Evolutionary conservation across 1,284 basidiomycete species (phyloP), one percentile per base, ranked within the genome.

Genomic region (Stereum hirsutum): DNA sequence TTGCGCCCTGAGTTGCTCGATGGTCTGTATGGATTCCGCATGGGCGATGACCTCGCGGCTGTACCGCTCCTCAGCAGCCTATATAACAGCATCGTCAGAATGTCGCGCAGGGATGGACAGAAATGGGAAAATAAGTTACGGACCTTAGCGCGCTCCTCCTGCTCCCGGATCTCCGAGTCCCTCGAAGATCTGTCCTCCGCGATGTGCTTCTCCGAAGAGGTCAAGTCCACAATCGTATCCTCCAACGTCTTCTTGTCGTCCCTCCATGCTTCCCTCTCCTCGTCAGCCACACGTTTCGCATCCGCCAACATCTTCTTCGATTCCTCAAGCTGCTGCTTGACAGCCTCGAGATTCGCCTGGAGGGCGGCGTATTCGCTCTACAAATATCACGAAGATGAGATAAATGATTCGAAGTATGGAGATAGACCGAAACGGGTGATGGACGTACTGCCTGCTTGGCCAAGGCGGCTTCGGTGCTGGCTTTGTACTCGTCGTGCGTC

Each of bases 41-140:
- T 93, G 90, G 1, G 84, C 70, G 21, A 92, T 62, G n/a, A 92
- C 74, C 55, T 90, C 88, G 32, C 80, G 72, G 15, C 81, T 74
- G 53, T 91, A 92, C 45, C 83, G 78, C 44, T 85, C 80, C 58
- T 93, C 87, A 1, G 88, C 87, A 50, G 81, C 75, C 77, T 88
- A 44, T 1, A 26, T 40, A 20, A 35, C 23, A 8, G 19, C 14
- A 10, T 28, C 8, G 25, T 39, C 23, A 32, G 12, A 51, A 40
- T 17, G 26, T 15, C n/a, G 24, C 35, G 17, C 4, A 35, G 10
- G 24, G 10, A 14, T 4, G 7, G 1, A 28, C 11, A 42, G n/a
- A 33, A 26, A 11, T 11, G 6, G 5, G 14, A 14, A 50, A 58
- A 2, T 21, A 14, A 20, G n/a, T 7, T 24, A 43, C 43, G 2